A percentile compares a stretch with the other conserved stretches of the same genome.
Evolutionary conservation across 345 rosid genomes (phyloP).

Genomic region (Acer campestre): DNA sequence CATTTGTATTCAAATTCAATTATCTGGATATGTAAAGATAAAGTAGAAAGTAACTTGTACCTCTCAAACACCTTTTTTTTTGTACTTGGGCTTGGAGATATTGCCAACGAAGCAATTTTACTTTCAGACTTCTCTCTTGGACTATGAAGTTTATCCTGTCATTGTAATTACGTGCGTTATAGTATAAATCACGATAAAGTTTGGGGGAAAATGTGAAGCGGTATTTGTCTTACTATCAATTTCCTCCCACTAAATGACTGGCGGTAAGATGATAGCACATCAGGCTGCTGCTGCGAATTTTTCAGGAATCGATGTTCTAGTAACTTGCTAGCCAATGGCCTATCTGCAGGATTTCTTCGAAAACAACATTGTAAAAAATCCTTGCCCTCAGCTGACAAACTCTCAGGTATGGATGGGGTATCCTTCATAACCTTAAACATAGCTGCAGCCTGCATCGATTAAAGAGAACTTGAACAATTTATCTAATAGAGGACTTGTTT

Average conservation of each 20-base stretch:
- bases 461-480: constrained; percentile 11
- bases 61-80: constrained; percentile 45
- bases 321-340: constrained; percentile 74
- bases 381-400: constrained; percentile 80
- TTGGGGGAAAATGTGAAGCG: constrained; percentile 9
- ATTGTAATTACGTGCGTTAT: not conserved
- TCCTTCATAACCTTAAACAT: constrained; percentile 91
- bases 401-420: constrained; percentile 78
- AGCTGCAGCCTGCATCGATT: constrained; percentile 78
- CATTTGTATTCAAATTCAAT: not conserved
- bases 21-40: constrained; percentile 4
- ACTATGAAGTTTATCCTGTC: constrained; percentile 54
- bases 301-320: constrained; percentile 78
- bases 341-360: constrained; percentile 83
- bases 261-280: constrained; percentile 38
- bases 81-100: constrained; percentile 24
- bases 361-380: constrained; percentile 85
- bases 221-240: constrained; percentile 44
- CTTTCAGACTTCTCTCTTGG: constrained; percentile 40
- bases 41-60: constrained; percentile 31
- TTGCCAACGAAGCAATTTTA: constrained; percentile 45
- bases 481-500: not conserved
- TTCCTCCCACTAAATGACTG: constrained; percentile 41
- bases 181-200: not conserved
- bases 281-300: constrained; percentile 42